Evolutionary conservation across 495 filamentous ascomycete genomes (phyloP).

Genomic region (Chaetomium cochliodes): DNA sequence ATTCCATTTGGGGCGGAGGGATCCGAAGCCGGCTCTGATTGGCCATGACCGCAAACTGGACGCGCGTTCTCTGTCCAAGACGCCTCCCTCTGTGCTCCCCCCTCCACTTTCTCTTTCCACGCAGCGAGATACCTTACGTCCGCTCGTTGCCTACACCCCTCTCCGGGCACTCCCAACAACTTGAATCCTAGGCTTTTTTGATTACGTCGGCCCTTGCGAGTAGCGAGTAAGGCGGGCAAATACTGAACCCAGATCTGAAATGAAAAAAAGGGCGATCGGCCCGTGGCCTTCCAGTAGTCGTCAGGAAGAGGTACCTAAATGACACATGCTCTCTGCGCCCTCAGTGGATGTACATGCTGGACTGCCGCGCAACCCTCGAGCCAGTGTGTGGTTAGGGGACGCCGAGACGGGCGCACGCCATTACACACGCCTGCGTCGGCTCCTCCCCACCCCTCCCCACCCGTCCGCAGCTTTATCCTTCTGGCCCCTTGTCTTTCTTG

Average conservation of each 20-base stretch:
- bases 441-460: constrained; percentile 24
- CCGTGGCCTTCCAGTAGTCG: background rate
- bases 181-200: constrained; percentile 2
- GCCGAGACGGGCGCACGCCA: constrained; percentile 30
- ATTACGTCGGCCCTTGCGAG: constrained; percentile 12
- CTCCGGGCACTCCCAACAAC: background rate
- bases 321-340: constrained; percentile 7
- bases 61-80: constrained; percentile 34
- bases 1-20: constrained; percentile 32
- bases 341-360: background rate
- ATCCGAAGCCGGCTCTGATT: constrained; percentile 26
- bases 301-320: constrained; percentile 9
- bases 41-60: constrained; percentile 24
- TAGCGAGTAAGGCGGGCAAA: background rate
- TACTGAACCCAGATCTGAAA: background rate
- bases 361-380: constrained; percentile 35
- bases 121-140: constrained; percentile 8
- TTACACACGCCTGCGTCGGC: constrained; percentile 21
- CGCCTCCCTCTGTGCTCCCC: constrained; percentile 26
- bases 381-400: constrained; percentile 16
- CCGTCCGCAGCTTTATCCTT: constrained; percentile 34
- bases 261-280: background rate
- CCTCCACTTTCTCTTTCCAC: constrained; percentile 16
- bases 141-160: constrained; percentile 21
- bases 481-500: constrained; percentile 20